A percentile compares a stretch with the other conserved stretches of the same genome.
Conservation (phyloP, 73 alveolate genomes). For the Paramecium primaurelia region DNA sequence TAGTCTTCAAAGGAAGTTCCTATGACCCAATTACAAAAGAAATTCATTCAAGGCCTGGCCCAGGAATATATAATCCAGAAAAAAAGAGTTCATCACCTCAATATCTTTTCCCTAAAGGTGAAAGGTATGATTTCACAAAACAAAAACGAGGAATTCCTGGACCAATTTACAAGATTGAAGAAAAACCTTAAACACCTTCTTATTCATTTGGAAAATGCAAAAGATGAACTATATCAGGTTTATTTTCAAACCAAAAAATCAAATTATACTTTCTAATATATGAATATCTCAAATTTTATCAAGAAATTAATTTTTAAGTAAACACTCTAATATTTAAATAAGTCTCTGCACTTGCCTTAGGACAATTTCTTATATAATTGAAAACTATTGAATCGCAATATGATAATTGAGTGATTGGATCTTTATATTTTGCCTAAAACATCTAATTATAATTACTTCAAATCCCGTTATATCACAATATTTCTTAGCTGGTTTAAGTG, state of each 20-base stretch:
- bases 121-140: slow-evolving; percentile 31
- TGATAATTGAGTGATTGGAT: neutral
- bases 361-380: neutral
- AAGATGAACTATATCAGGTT: neutral
- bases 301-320: neutral
- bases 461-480: slow-evolving; percentile 48
- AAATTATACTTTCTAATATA: neutral
- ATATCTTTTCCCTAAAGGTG: neutral
- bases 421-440: slow-evolving; percentile 16
- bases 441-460: neutral
- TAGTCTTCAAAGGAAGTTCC: slow-evolving; percentile 6
- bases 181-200: neutral
- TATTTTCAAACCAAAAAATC: neutral
- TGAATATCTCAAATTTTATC: neutral
- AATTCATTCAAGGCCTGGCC: slow-evolving; percentile 11
- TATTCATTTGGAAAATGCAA: neutral
- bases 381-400: slow-evolving; percentile 9
- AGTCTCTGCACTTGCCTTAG: slow-evolving; percentile 1
- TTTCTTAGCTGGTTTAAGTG: slow-evolving; percentile 25
- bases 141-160: slow-evolving; percentile 32
- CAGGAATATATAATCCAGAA: neutral
- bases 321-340: slow-evolving; percentile 36
- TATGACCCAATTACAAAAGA: neutral
- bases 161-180: neutral
- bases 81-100: neutral